phyloP scores from a whole-genome alignment of 2,329 filamentous ascomycete species.

The Nakataea oryzae region DNA sequence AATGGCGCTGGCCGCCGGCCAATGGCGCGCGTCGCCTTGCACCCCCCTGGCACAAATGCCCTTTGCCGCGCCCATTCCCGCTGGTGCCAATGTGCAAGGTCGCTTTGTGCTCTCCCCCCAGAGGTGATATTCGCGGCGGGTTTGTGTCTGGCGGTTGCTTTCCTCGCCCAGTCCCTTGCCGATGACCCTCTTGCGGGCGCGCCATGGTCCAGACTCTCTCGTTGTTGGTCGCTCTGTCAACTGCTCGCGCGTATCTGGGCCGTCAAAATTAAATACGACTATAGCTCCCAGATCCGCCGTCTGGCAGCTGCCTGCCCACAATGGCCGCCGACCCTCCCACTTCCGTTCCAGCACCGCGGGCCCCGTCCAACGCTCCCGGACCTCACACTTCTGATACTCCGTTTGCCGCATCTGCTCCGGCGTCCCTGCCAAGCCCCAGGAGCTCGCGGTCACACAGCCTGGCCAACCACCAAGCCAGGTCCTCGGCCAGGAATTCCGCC shows the following conservation, averaged over 20 bases:
- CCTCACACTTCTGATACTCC: conserved; percentile 1
- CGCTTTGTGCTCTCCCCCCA: background rate
- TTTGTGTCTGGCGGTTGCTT: background rate
- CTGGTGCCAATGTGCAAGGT: background rate
- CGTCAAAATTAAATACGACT: background rate
- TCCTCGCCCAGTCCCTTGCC: background rate
- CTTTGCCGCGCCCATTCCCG: background rate
- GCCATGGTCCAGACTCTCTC: background rate
- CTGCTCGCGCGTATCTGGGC: background rate
- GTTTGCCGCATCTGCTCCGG: background rate
- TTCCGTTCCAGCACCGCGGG: background rate
- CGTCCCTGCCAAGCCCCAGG: conserved; percentile 15
- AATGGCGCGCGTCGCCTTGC: background rate
- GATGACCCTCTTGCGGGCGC: background rate
- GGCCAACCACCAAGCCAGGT: conserved; percentile 8
- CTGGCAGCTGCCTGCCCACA: background rate
- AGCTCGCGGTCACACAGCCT: conserved; percentile 18
- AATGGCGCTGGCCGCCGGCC: background rate
- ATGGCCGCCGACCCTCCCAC: background rate
- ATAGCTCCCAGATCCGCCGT: background rate
- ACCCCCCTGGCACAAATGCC: background rate
- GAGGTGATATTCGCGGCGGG: background rate
- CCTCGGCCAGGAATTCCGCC: conserved; percentile 12
- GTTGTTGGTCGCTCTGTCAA: background rate
- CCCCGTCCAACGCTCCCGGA: background rate